Evolutionary conservation across 345 rosid species (phyloP).

Genomic region (Physaria fendleri): DNA sequence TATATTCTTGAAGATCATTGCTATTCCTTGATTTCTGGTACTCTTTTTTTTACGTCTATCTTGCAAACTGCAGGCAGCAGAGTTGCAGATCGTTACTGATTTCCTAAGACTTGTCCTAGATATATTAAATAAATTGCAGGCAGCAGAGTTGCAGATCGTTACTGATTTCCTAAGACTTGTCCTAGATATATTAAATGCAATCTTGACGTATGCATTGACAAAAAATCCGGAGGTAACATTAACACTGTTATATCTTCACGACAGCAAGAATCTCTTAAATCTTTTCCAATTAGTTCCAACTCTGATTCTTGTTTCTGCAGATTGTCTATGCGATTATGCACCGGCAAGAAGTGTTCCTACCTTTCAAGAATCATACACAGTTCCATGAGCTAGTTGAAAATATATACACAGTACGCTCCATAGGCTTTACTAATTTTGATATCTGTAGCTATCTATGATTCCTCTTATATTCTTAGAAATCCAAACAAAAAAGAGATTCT

Average conservation of each 20-base stretch:
- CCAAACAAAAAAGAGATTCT: not conserved
- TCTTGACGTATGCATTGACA: slow-evolving; percentile 87
- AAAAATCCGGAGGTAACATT: slow-evolving; percentile 92
- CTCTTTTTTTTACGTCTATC: not conserved
- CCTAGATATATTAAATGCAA: slow-evolving; percentile 88
- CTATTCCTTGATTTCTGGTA: slow-evolving; percentile 3
- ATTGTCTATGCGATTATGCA: slow-evolving; percentile 93
- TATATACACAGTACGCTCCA: slow-evolving; percentile 55
- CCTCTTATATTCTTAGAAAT: not conserved
- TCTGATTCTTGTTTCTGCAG: slow-evolving; percentile 36
- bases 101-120: slow-evolving; percentile 95
- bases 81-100: slow-evolving; percentile 91
- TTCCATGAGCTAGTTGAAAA: slow-evolving; percentile 89
- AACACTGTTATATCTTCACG: not conserved
- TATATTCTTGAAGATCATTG: not conserved
- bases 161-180: slow-evolving; percentile 95
- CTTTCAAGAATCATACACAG: slow-evolving; percentile 82
- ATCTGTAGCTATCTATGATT: not conserved
- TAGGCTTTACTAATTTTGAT: slow-evolving; percentile 10
- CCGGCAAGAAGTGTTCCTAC: slow-evolving; percentile 92
- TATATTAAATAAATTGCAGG: slow-evolving; percentile 78
- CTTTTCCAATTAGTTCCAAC: not conserved
- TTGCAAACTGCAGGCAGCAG: slow-evolving; percentile 58
- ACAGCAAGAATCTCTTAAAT: not conserved
- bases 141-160: slow-evolving; percentile 91